A percentile compares a stretch with the other conserved stretches of the same genome.
phyloP scores from a whole-genome alignment of 1,284 basidiomycete genomes.

The Anthracocystis panici-leucophaei region DNA sequence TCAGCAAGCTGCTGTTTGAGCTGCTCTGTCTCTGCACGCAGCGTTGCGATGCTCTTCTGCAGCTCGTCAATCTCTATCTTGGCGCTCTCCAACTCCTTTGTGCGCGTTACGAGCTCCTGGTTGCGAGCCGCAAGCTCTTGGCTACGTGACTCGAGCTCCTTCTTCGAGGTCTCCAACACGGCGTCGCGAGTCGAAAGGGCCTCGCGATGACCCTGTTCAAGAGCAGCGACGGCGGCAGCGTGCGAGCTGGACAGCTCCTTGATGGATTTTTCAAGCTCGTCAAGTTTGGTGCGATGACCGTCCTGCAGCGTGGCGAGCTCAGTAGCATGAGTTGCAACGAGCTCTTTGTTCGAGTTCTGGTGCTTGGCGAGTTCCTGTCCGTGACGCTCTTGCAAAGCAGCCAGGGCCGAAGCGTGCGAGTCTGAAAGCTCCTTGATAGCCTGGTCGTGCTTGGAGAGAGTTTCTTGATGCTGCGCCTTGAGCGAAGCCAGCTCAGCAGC shows the following conservation, averaged over 20 bases:
- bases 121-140: slow-evolving; percentile 9
- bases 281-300: slow-evolving; percentile 18
- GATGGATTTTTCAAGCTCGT: slow-evolving; percentile 21
- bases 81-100: slow-evolving; percentile 26
- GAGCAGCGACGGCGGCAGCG: slow-evolving; percentile 21
- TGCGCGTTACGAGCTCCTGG: slow-evolving; percentile 19
- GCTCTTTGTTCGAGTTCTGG: slow-evolving; percentile 16
- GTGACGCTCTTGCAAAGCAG: slow-evolving; percentile 19
- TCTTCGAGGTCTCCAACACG: slow-evolving; percentile 14
- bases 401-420: slow-evolving; percentile 16
- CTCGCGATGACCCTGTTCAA: slow-evolving; percentile 30
- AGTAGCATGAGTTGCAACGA: slow-evolving; percentile 19
- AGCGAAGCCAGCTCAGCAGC: slow-evolving; percentile 21
- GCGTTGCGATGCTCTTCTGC: slow-evolving; percentile 32
- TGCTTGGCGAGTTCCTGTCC: slow-evolving; percentile 5
- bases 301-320: slow-evolving; percentile 23
- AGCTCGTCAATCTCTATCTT: slow-evolving; percentile 39
- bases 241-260: slow-evolving; percentile 24
- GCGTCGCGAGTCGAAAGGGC: slow-evolving; percentile 24
- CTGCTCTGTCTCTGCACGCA: slow-evolving; percentile 38
- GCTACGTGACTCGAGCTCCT: slow-evolving; percentile 17
- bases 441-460: slow-evolving; percentile 16
- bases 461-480: slow-evolving; percentile 10
- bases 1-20: slow-evolving; percentile 36
- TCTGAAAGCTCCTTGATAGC: slow-evolving; percentile 12